Percentiles rank a stretch among this genome's conserved stretches.
These are phyloP conservation scores for Echinochloa phyllopogon DNA, from an alignment of 176 grass and related monocot species.

Conservation along the genomic window DNA sequence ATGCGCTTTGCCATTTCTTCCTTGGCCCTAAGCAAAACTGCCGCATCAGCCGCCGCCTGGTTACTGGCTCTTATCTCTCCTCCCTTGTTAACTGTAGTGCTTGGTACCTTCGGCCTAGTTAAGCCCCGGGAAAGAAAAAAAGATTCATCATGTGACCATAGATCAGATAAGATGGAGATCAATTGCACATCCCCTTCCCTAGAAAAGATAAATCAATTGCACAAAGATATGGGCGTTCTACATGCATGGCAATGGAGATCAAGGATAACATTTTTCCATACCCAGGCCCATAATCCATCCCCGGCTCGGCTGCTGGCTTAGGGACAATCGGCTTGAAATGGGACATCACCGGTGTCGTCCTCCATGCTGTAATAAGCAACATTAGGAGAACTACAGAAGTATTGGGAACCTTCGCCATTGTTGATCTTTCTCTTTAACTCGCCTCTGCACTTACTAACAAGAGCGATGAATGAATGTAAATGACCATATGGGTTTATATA, in stretches of 20 bases:
- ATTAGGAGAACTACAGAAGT: not conserved
- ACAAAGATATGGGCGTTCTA: not conserved
- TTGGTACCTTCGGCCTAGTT: not conserved
- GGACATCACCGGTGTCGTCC: constrained; percentile 7
- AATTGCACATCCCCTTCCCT: not conserved
- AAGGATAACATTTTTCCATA: not conserved
- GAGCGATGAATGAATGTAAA: too few species aligned
- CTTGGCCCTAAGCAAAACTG: not conserved
- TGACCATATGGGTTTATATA: too few species aligned
- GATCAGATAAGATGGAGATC: too few species aligned
- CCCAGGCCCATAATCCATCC: constrained; percentile 26
- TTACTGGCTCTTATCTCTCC: not conserved
- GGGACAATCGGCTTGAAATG: not conserved
- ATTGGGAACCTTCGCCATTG: constrained; percentile 34
- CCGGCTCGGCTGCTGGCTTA: not conserved
- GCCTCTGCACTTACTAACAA: not conserved
- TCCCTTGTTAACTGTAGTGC: not conserved
- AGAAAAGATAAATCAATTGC: too few species aligned
- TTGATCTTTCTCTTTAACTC: not conserved
- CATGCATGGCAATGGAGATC: constrained; percentile 17
- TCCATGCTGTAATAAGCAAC: constrained; percentile 38
- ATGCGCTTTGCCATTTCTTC: constrained; percentile 44
- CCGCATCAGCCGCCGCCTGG: constrained; percentile 30
- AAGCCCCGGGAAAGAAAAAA: not conserved
- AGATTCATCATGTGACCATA: not conserved